Percentiles rank a stretch among this genome's conserved stretches.
phyloP scores from a whole-genome alignment of 1,284 basidiomycete species.

The Trichosporon ovoides region DNA sequence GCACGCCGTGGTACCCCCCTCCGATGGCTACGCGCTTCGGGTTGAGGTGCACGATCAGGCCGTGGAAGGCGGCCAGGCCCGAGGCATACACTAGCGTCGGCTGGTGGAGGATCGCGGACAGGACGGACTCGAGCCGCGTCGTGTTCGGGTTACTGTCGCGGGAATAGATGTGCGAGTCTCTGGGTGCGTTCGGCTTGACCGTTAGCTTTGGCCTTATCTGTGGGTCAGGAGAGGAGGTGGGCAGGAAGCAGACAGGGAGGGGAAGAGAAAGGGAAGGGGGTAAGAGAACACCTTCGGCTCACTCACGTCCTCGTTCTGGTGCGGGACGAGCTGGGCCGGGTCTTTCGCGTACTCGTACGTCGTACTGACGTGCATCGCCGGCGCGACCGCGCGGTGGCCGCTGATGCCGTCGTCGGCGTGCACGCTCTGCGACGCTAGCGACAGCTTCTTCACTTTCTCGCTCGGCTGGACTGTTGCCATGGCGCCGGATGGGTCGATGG shows the following conservation, averaged over 20 bases:
- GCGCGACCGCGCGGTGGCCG: conserved; percentile 24
- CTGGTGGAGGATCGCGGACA: conserved; percentile 46
- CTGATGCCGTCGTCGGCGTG: conserved; percentile 25
- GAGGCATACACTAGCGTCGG: conserved; percentile 65
- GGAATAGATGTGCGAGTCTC: conserved; percentile 26
- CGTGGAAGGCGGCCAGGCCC: conserved; percentile 65
- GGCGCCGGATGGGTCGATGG: neutral
- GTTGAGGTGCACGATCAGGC: conserved; percentile 47
- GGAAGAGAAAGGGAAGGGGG: no score
- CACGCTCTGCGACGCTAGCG: conserved; percentile 16
- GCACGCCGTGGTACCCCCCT: conserved; percentile 73
- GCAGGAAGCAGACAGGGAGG: no score
- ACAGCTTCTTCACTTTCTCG: neutral
- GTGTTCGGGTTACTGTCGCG: conserved; percentile 25
- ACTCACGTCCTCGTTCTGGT: conserved; percentile 21
- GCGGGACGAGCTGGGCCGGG: conserved; percentile 17
- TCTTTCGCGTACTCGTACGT: conserved; percentile 24
- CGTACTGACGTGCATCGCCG: conserved; percentile 27
- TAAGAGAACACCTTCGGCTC: no score
- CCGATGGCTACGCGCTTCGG: conserved; percentile 76
- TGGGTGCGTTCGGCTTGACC: conserved; percentile 10
- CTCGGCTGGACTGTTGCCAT: neutral
- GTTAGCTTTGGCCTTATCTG: no score
- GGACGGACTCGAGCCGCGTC: conserved; percentile 21
- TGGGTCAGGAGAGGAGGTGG: no score